phyloP scores from a whole-genome alignment of 352 stramenopile species.

The Globisporangium yorkense region DNA sequence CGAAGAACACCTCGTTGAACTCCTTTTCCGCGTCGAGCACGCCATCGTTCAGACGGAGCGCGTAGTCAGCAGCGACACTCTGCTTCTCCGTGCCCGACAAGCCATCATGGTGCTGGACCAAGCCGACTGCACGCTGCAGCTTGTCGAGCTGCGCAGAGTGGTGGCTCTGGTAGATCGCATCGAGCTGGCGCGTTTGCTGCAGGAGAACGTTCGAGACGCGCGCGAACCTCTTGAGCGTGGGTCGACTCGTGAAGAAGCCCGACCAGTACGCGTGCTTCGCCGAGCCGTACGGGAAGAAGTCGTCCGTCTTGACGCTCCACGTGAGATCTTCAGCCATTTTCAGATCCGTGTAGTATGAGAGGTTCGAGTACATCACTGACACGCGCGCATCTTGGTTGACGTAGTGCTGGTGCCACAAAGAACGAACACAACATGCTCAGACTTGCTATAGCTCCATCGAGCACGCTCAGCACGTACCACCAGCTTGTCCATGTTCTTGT shows the following conservation, averaged over 20 bases:
- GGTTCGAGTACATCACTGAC: conserved; percentile 96
- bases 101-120: conserved; percentile 96
- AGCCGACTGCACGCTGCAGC: conserved; percentile 86
- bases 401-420: conserved; percentile 51
- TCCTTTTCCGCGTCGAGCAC: conserved; percentile 57
- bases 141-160: conserved; percentile 38
- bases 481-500: conserved; percentile 96
- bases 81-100: conserved; percentile 95
- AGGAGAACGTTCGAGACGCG: conserved; percentile 86
- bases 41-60: conserved; percentile 86
- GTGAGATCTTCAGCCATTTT: conserved; percentile 82
- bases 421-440: neutral
- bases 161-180: conserved; percentile 72
- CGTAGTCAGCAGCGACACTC: conserved; percentile 94
- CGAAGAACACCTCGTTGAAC: conserved; percentile 70
- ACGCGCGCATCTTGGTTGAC: conserved; percentile 89
- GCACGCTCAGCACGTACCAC: conserved; percentile 35
- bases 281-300: conserved; percentile 97
- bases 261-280: conserved; percentile 92
- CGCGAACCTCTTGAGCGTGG: conserved; percentile 91
- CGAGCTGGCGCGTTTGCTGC: conserved; percentile 88
- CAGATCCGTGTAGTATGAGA: conserved; percentile 93
- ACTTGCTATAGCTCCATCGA: neutral
- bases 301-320: conserved; percentile 90
- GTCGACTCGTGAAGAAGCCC: conserved; percentile 95